These are phyloP conservation scores for Zelopaecilomyces penicillatus DNA, from an alignment of 2,329 filamentous ascomycete species.

Conservation along the genomic window DNA sequence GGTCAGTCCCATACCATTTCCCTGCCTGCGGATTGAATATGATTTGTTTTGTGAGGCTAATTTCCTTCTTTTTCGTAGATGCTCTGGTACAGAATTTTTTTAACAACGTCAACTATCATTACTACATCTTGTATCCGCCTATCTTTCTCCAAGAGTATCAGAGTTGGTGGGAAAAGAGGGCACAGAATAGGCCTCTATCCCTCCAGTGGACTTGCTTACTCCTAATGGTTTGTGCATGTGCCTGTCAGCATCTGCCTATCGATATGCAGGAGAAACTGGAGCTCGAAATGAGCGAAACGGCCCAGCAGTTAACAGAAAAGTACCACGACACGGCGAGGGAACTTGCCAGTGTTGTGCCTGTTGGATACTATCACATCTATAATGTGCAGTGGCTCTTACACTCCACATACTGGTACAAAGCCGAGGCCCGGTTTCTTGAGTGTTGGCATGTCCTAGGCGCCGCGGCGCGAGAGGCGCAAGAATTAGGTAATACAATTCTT, in stretches of 20 bases:
- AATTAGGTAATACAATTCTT: conserved; percentile 15
- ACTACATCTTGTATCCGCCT: conserved; percentile 25
- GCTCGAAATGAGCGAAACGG: conserved; percentile 11
- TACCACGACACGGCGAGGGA: conserved; percentile 18
- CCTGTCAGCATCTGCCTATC: conserved; percentile 19
- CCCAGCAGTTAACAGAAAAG: conserved; percentile 16
- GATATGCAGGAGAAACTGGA: conserved; percentile 14
- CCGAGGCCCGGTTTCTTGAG: conserved; percentile 22
- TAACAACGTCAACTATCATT: conserved; percentile 23
- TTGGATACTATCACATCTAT: conserved; percentile 19
- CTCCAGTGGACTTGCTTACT: conserved; percentile 23
- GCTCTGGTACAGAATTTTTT: conserved; percentile 20
- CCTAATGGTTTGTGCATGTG: conserved; percentile 20
- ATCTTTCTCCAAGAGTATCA: conserved; percentile 21
- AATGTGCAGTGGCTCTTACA: conserved; percentile 23
- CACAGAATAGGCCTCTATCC: conserved; percentile 12
- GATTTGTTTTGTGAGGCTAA: neutral
- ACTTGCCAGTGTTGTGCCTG: conserved; percentile 18
- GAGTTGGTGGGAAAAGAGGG: conserved; percentile 21
- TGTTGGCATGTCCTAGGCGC: conserved; percentile 23
- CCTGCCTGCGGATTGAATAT: neutral
- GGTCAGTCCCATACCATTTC: conserved; percentile 10
- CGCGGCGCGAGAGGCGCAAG: conserved; percentile 22
- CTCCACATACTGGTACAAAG: conserved; percentile 25
- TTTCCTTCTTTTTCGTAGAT: conserved; percentile 12